A percentile compares a stretch with the other conserved stretches of the same genome.
phyloP scores from a whole-genome alignment of 1,284 basidiomycete genomes.

The Cryptococcus neoformans region DNA sequence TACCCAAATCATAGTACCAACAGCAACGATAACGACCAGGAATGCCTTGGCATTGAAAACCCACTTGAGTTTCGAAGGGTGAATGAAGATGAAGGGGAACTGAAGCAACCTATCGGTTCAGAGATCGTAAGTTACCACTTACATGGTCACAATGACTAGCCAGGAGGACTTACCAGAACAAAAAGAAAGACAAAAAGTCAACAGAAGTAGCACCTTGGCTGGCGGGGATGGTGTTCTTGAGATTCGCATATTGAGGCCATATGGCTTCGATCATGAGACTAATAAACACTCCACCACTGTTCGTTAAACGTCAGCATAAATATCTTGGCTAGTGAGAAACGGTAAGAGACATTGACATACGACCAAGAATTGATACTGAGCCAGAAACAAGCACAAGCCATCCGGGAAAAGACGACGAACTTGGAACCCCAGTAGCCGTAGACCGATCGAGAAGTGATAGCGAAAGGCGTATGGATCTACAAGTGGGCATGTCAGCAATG shows the following conservation, averaged over 20 bases:
- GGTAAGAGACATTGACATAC: constrained; percentile 3
- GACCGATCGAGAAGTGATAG: constrained; percentile 68
- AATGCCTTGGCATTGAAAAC: constrained; percentile 66
- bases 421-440: constrained; percentile 65
- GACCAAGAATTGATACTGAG: constrained; percentile 53
- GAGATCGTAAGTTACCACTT: not conserved
- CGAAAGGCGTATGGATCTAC: constrained; percentile 59
- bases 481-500: not conserved
- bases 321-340: not conserved
- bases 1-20: constrained; percentile 69
- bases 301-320: constrained; percentile 3
- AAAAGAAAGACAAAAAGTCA: constrained; percentile 63
- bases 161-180: constrained; percentile 61
- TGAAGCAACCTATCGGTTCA: constrained; percentile 24
- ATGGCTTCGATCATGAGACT: constrained; percentile 68
- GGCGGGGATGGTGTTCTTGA: constrained; percentile 63
- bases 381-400: constrained; percentile 62
- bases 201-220: constrained; percentile 63
- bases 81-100: constrained; percentile 66
- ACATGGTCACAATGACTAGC: too few species aligned
- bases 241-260: constrained; percentile 64
- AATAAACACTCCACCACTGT: constrained; percentile 34
- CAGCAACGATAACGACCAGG: constrained; percentile 63
- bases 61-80: constrained; percentile 68
- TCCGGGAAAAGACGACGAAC: constrained; percentile 59